Conservation (phyloP, 169 alveolate genomes). For the Eimeria tenella region DNA sequence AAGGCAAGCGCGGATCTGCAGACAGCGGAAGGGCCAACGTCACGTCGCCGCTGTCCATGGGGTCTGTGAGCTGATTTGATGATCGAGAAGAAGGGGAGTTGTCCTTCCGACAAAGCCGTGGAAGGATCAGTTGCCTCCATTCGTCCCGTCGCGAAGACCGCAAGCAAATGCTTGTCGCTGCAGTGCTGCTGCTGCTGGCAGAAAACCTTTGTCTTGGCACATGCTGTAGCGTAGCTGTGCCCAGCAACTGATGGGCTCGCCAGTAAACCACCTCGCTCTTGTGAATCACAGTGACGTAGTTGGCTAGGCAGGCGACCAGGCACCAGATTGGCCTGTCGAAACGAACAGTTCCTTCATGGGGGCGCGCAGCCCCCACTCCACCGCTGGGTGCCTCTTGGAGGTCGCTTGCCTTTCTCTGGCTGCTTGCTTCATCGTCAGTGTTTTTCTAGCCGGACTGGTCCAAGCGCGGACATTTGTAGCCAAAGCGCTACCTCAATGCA, state of each 20-base stretch:
- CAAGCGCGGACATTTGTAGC: conserved; percentile 39
- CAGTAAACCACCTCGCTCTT: conserved; percentile 32
- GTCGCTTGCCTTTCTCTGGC: conserved; percentile 58
- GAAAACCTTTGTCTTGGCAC: not conserved
- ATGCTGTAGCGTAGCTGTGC: conserved; percentile 11
- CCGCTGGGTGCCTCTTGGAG: no score
- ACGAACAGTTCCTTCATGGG: not conserved
- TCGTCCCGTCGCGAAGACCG: conserved; percentile 22
- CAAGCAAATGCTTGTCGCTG: conserved; percentile 38
- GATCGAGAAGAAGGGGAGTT: not conserved
- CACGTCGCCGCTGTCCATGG: conserved; percentile 47
- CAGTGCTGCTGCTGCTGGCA: not conserved
- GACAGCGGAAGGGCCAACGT: conserved; percentile 55
- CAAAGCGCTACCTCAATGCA: conserved; percentile 66
- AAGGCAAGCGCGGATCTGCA: not conserved
- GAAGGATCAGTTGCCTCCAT: conserved; percentile 7
- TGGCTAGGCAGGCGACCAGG: conserved; percentile 34
- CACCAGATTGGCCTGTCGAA: conserved; percentile 27
- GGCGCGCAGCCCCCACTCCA: no score
- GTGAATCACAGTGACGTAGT: conserved; percentile 18
- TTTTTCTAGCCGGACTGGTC: conserved; percentile 20
- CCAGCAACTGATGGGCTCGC: not conserved
- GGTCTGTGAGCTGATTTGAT: conserved; percentile 28
- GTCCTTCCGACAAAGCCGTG: conserved; percentile 65
- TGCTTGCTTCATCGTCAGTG: conserved; percentile 6